A percentile compares a stretch with the other conserved stretches of the same genome.
Conservation (phyloP, 2,329 filamentous ascomycete genomes). For the Cryphonectria naterciae region DNA sequence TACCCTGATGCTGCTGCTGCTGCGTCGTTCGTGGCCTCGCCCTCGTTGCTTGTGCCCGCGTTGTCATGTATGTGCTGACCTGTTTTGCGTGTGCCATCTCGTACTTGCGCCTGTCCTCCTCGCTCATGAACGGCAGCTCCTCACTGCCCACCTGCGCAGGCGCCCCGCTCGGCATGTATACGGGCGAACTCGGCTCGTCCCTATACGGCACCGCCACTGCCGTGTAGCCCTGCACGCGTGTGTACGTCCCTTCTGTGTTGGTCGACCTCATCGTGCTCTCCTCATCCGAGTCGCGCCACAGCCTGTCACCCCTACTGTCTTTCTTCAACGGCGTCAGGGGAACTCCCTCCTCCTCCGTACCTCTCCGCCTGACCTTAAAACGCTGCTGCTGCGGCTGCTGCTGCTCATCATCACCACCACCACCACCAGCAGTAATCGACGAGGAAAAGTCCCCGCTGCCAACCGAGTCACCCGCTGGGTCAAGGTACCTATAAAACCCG, state of each 20-base stretch:
- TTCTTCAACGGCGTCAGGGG: conserved; percentile 34
- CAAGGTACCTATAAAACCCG: conserved; percentile 71
- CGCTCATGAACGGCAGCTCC: conserved; percentile 67
- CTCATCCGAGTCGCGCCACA: conserved; percentile 35
- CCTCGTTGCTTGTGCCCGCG: conserved; percentile 45
- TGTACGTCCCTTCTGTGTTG: background rate
- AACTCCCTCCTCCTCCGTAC: conserved; percentile 26
- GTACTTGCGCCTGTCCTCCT: conserved; percentile 76
- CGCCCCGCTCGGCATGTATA: conserved; percentile 69
- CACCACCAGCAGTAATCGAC: background rate
- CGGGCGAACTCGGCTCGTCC: conserved; percentile 42
- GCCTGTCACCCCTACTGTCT: background rate
- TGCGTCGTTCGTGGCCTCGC: conserved; percentile 32
- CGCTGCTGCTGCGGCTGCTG: background rate
- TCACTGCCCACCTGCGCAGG: conserved; percentile 37
- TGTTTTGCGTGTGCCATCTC: conserved; percentile 67
- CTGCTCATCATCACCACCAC: background rate
- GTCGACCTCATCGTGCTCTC: conserved; percentile 37
- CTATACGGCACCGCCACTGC: conserved; percentile 3
- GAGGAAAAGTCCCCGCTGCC: conserved; percentile 52
- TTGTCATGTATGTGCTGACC: conserved; percentile 41
- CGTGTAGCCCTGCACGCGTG: background rate
- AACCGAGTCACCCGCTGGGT: conserved; percentile 58
- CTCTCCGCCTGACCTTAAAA: background rate
- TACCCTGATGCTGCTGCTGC: conserved; percentile 3